Evolutionary conservation across 176 grass and related monocot genomes (phyloP).

Genomic region (Eremochloa ophiuroides): DNA sequence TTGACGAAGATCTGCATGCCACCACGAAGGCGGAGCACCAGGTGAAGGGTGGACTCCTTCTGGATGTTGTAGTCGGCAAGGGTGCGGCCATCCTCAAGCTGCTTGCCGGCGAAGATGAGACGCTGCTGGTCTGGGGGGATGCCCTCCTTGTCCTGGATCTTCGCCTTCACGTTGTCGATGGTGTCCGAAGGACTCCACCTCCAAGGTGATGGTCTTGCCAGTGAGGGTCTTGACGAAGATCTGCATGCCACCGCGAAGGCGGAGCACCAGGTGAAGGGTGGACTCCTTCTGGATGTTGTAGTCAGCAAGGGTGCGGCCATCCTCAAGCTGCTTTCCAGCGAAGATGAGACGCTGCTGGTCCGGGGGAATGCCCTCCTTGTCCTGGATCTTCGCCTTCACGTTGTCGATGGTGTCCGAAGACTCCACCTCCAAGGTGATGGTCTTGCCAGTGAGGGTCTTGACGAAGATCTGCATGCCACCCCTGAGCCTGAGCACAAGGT

Average conservation of each 20-base stretch:
- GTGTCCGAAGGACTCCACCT: slow-evolving; percentile 88
- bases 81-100: slow-evolving; percentile 74
- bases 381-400: slow-evolving; percentile 83
- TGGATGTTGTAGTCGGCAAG: slow-evolving; percentile 94
- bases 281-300: slow-evolving; percentile 97
- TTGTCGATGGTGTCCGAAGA: slow-evolving; percentile 84
- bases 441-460: slow-evolving; percentile 63
- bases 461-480: slow-evolving; percentile 81
- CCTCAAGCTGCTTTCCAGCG: slow-evolving; percentile 78
- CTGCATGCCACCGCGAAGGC: slow-evolving; percentile 72
- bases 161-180: slow-evolving; percentile 79
- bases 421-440: slow-evolving; percentile 85
- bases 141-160: slow-evolving; percentile 88
- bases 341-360: slow-evolving; percentile 90
- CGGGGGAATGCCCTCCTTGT: slow-evolving; percentile 78
- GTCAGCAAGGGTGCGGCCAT: slow-evolving; percentile 73
- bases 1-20: slow-evolving; percentile 77
- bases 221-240: slow-evolving; percentile 69
- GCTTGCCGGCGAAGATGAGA: slow-evolving; percentile 80
- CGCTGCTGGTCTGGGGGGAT: slow-evolving; percentile 85
- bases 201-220: slow-evolving; percentile 69
- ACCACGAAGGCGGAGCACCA: slow-evolving; percentile 66
- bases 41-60: slow-evolving; percentile 75
- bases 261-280: slow-evolving; percentile 66
- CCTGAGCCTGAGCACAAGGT: slow-evolving; percentile 27